Evolutionary conservation across 768 basidiomycete species (phyloP).

Genomic region (Hericium rajendrae): DNA sequence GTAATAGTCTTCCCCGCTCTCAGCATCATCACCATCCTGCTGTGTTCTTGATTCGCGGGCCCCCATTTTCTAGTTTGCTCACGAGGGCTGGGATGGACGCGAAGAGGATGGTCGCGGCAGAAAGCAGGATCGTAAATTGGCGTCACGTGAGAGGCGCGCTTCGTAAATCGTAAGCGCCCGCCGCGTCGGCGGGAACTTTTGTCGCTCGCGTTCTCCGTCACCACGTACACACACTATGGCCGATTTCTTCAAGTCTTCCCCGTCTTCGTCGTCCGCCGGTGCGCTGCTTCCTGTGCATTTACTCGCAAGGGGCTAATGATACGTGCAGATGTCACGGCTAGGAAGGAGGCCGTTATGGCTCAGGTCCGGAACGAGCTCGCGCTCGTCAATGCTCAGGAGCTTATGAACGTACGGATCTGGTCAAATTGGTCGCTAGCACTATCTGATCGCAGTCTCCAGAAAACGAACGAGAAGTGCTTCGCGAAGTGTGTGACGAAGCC

Average conservation of each 20-base stretch:
- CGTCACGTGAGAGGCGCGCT: background rate
- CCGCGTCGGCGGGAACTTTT: background rate
- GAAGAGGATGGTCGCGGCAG: background rate
- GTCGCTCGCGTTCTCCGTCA: background rate
- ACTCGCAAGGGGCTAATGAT: too few species aligned
- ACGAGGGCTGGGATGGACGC: background rate
- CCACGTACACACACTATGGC: constrained; percentile 29
- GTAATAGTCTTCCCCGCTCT: constrained; percentile 58
- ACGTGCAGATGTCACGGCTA: constrained; percentile 26
- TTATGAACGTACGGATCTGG: constrained; percentile 52
- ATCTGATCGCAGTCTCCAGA: constrained; percentile 31
- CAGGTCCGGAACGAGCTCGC: constrained; percentile 62
- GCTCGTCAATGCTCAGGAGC: constrained; percentile 67
- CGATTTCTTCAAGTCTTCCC: constrained; percentile 40
- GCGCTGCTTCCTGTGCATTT: background rate
- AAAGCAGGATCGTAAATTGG: background rate
- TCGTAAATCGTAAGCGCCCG: background rate
- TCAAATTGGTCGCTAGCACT: background rate
- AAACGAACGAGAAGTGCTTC: constrained; percentile 73
- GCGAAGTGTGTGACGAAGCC: constrained; percentile 73
- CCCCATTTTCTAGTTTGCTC: constrained; percentile 39
- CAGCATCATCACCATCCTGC: constrained; percentile 14
- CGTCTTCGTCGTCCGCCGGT: constrained; percentile 21
- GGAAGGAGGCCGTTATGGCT: constrained; percentile 44
- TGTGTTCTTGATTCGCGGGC: constrained; percentile 53